phyloP scores from a whole-genome alignment of 805 yeast species.

The Wickerhamiella musiphila region DNA sequence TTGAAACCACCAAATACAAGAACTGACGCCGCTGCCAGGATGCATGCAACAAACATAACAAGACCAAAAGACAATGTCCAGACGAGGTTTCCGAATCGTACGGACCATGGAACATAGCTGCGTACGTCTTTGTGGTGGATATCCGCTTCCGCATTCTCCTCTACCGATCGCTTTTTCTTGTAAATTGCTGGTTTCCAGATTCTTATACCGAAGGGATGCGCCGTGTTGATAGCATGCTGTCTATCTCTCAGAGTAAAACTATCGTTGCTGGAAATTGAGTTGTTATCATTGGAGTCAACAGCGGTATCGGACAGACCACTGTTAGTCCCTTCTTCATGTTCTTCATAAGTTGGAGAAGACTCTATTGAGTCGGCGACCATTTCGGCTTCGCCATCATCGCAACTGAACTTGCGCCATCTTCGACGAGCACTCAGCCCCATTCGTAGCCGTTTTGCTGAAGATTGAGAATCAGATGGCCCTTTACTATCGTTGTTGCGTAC shows the following conservation, averaged over 20 bases:
- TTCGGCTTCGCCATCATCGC: slow-evolving; percentile 9
- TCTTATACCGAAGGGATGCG: slow-evolving; percentile 96
- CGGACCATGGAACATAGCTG: slow-evolving; percentile 41
- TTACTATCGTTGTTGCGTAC: too few relatives aligned
- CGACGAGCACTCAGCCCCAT: too few relatives aligned
- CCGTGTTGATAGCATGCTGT: slow-evolving; percentile 88
- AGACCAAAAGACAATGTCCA: slow-evolving; percentile 70
- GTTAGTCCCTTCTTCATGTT: slow-evolving; percentile 3
- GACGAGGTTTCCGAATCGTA: slow-evolving; percentile 45
- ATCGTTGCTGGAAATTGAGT: slow-evolving; percentile 38
- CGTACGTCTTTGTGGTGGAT: slow-evolving; percentile 43
- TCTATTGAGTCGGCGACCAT: slow-evolving; percentile 1
- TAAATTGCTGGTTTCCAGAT: slow-evolving; percentile 97
- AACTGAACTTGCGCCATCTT: slow-evolving; percentile 6
- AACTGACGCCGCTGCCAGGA: slow-evolving; percentile 30
- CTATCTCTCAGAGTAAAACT: slow-evolving; percentile 79
- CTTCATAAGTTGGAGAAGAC: slow-evolving; percentile 9
- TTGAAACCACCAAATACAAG: slow-evolving; percentile 20
- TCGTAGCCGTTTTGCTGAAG: too few relatives aligned
- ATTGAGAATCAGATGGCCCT: too few relatives aligned
- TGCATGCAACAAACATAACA: slow-evolving; percentile 35
- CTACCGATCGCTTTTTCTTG: slow-evolving; percentile 82
- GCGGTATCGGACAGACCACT: slow-evolving; percentile 13
- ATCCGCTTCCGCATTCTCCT: slow-evolving; percentile 79
- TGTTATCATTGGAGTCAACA: slow-evolving; percentile 20